Evolutionary conservation across 139 green algal species (phyloP), one percentile per base, ranked within the genome.

Genomic region (Chlamydomonas asymmetrica): DNA sequence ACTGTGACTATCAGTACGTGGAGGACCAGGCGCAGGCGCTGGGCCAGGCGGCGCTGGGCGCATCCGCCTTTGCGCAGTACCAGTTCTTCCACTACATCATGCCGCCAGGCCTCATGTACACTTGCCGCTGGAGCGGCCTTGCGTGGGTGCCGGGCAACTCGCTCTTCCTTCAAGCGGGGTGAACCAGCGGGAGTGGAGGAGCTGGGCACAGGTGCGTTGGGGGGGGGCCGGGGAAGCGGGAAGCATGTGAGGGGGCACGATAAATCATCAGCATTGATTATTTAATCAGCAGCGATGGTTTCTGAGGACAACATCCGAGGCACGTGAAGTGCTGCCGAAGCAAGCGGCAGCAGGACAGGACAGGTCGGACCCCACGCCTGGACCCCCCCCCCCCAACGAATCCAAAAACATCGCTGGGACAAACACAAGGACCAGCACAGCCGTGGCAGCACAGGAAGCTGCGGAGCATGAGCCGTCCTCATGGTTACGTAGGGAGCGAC

Each of bases 81-180:
- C 63, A 27, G 6, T 52, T 39, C 67, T 65, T 41, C 35, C 29
- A 35, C 2, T 74, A 56, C 27, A 52, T 74, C 37, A 25, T 74
- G 16, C 67, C 67, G 8, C 50, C 27, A 13, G 37, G 27, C 31
- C 27, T 74, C 16, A 27, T 10, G 1, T 3, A 25, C 22, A 34
- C 35, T 0, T 74, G 67, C 67, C 37, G 38, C 50, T 74, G 67
- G 67, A 52, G 50, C 50, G 67, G 67, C 4, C 50, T 74, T 27
- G 67, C 67, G 5, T 50, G 64, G 45, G 50, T 74, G 22, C 67
- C 67, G 0, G 67, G 67, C 38, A 56, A 2, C 35, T n/a, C 56
- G 39, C 4, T 65, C 50, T 37, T 74, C 50, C 50, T 74, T 56
- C 52, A 43, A 37, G 3, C 35, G 50, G 27, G 56, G 49, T 37